Evolutionary conservation across 73 alveolate genomes (phyloP).

Genomic region (Tetrahymena elliotti): DNA sequence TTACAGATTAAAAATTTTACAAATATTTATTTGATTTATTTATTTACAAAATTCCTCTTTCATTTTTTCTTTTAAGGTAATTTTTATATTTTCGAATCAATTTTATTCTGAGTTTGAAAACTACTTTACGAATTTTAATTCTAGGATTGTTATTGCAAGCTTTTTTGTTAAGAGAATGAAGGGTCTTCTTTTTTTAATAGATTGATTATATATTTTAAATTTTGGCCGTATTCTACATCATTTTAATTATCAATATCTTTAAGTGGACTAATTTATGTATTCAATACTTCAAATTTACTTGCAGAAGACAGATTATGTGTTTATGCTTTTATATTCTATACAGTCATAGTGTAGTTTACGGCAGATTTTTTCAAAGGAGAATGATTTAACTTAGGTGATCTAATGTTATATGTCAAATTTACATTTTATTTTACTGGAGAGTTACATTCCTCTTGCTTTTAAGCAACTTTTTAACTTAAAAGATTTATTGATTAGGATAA

Average conservation of each 20-base stretch:
- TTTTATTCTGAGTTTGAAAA: neutral
- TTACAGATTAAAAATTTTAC: neutral
- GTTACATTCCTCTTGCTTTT: neutral
- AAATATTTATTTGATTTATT: too few relatives aligned
- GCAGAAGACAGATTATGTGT: neutral
- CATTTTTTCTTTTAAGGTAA: neutral
- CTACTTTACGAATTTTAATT: neutral
- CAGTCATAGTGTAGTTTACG: neutral
- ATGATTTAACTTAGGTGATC: neutral
- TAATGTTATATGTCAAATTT: neutral
- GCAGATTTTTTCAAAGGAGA: neutral
- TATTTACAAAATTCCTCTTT: neutral
- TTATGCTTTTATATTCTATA: neutral
- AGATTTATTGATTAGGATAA: neutral
- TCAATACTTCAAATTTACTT: neutral
- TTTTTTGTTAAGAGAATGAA: neutral
- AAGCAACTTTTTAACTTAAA: neutral
- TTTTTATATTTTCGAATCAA: too few relatives aligned
- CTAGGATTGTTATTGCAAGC: neutral
- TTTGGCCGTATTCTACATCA: neutral
- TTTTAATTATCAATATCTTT: neutral
- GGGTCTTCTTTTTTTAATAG: neutral
- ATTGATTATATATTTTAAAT: neutral
- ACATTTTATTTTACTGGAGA: neutral
- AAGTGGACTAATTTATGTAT: neutral